Evolutionary conservation across 2,329 filamentous ascomycete genomes (phyloP).

Genomic region (Stagonosporopsis cucurbitacearum): DNA sequence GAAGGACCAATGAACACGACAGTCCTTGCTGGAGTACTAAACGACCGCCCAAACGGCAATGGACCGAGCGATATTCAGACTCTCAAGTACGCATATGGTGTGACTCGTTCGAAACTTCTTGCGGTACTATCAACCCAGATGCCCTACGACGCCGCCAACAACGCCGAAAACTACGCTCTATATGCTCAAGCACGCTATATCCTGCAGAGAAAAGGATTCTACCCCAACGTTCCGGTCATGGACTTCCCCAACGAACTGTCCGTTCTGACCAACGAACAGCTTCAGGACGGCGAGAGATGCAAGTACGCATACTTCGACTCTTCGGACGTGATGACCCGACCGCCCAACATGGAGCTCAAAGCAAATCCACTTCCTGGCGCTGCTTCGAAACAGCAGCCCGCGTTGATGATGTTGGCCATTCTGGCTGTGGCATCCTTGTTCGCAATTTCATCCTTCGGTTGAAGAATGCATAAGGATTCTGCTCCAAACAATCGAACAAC

Average conservation of each 20-base stretch:
- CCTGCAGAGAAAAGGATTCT: conserved; percentile 36
- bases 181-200: conserved; percentile 44
- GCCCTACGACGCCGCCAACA: conserved; percentile 43
- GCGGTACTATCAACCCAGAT: conserved; percentile 40
- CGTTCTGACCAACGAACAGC: conserved; percentile 41
- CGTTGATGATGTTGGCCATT: conserved; percentile 7
- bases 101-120: conserved; percentile 41
- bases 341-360: conserved; percentile 25
- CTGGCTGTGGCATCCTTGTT: conserved; percentile 13
- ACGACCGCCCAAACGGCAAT: conserved; percentile 32
- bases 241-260: conserved; percentile 40
- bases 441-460: conserved; percentile 24
- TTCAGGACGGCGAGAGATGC: conserved; percentile 40
- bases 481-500: background rate
- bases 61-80: conserved; percentile 28
- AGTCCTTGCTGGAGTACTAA: conserved; percentile 40
- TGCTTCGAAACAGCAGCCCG: conserved; percentile 16
- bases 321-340: conserved; percentile 33
- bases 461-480: conserved; percentile 1
- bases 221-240: conserved; percentile 41
- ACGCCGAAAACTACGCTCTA: conserved; percentile 45
- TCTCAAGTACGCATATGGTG: conserved; percentile 45
- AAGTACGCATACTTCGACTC: conserved; percentile 40
- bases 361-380: conserved; percentile 32
- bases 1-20: conserved; percentile 43